A percentile compares a stretch with the other conserved stretches of the same genome.
Conservation (phyloP, 495 filamentous ascomycete genomes). For the Tuber aestivum region DNA sequence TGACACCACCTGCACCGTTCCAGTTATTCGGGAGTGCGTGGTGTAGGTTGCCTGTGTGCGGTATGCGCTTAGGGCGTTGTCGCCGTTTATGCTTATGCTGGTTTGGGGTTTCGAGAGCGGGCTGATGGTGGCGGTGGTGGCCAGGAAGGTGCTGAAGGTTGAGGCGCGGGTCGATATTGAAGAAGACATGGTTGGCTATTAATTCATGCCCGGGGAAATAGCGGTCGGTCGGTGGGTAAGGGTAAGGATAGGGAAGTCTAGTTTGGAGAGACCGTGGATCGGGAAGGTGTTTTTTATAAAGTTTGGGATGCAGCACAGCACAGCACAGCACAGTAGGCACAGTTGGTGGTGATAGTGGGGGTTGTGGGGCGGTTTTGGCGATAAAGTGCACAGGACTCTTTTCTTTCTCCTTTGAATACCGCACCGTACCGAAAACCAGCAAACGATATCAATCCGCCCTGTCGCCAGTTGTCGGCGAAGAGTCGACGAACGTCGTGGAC, state of each 20-base stretch:
- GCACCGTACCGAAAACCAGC: too few species aligned
- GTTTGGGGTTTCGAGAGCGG: constrained; percentile 27
- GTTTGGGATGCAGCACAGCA: neutral
- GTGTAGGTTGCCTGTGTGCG: constrained; percentile 26
- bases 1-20: constrained; percentile 47
- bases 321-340: too few species aligned
- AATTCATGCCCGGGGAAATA: too few species aligned
- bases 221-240: too few species aligned
- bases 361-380: too few species aligned
- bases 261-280: neutral
- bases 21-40: constrained; percentile 35
- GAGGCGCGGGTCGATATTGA: neutral
- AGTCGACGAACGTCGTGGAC: too few species aligned
- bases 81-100: constrained; percentile 24
- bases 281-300: neutral
- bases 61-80: constrained; percentile 19
- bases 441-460: neutral
- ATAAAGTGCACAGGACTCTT: neutral
- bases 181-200: neutral
- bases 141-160: neutral
- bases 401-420: neutral
- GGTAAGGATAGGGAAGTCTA: neutral
- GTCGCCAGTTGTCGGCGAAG: too few species aligned
- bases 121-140: constrained; percentile 9
- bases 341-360: too few species aligned